Evolutionary conservation across 2,329 filamentous ascomycete species (phyloP).

Genomic region (Xylariaceae sp.): DNA sequence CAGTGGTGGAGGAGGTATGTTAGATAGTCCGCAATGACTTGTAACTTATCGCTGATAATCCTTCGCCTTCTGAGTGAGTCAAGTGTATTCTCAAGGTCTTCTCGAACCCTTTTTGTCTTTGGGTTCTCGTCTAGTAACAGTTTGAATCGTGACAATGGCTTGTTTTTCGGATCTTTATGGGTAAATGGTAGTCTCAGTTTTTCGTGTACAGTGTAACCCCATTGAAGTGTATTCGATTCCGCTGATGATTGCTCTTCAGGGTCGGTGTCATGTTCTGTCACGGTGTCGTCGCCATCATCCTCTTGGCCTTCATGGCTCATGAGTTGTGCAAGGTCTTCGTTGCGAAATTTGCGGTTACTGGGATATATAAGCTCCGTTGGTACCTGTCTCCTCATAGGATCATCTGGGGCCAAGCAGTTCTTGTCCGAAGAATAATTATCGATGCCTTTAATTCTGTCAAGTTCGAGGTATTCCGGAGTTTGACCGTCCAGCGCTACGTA

Average conservation of each 20-base stretch:
- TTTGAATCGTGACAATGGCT: too few relatives aligned
- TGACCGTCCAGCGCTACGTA: too few relatives aligned
- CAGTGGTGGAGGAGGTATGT: constrained; percentile 6
- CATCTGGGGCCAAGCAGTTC: background rate
- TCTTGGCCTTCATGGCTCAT: background rate
- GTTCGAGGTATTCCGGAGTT: background rate
- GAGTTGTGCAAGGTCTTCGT: background rate
- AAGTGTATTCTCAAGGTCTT: too few relatives aligned
- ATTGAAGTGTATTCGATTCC: background rate
- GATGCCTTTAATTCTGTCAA: background rate
- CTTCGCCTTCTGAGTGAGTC: too few relatives aligned
- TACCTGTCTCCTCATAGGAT: background rate
- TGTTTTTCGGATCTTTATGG: background rate
- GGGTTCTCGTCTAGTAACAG: too few relatives aligned
- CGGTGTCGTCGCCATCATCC: background rate
- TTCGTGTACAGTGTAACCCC: background rate
- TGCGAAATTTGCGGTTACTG: background rate
- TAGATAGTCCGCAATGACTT: too few relatives aligned
- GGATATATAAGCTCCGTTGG: background rate
- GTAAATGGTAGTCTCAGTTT: background rate
- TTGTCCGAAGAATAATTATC: background rate
- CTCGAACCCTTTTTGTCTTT: too few relatives aligned
- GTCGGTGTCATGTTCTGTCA: background rate
- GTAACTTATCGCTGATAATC: too few relatives aligned
- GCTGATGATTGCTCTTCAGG: background rate